A percentile compares a stretch with the other conserved stretches of the same genome.
phyloP scores from a whole-genome alignment of 1,139 yeast genomes.

The Geotrichum carabidarum region DNA sequence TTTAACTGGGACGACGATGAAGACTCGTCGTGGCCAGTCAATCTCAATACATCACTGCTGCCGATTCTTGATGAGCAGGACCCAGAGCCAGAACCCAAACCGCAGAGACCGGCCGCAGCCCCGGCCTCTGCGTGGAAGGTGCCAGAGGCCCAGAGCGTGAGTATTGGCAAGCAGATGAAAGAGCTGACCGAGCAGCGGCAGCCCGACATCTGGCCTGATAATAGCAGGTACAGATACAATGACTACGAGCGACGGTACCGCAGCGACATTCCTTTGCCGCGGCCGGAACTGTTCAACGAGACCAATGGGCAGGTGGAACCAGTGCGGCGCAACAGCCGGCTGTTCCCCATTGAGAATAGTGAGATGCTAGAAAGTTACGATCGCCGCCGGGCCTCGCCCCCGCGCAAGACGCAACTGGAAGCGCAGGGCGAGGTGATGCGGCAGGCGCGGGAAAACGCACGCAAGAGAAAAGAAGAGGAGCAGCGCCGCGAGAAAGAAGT shows the following conservation, averaged over 20 bases:
- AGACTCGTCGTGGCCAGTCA: slow-evolving; percentile 23
- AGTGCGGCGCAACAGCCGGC: background rate
- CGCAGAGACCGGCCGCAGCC: slow-evolving; percentile 20
- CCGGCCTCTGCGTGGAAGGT: slow-evolving; percentile 23
- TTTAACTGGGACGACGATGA: slow-evolving; percentile 43
- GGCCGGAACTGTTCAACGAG: slow-evolving; percentile 35
- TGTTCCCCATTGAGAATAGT: background rate
- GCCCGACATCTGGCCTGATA: slow-evolving; percentile 20
- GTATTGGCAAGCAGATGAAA: slow-evolving; percentile 31
- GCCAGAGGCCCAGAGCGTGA: slow-evolving; percentile 21
- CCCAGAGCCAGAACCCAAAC: slow-evolving; percentile 2
- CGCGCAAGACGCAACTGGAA: slow-evolving; percentile 19
- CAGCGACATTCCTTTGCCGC: slow-evolving; percentile 26
- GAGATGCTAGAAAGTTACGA: background rate
- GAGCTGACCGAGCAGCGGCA: slow-evolving; percentile 22
- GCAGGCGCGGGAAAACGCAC: slow-evolving; percentile 18
- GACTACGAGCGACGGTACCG: slow-evolving; percentile 34
- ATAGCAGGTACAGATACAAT: slow-evolving; percentile 28
- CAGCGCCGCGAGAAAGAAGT: slow-evolving; percentile 31
- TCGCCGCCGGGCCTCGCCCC: background rate
- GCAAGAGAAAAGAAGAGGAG: slow-evolving; percentile 33
- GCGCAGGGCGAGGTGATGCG: slow-evolving; percentile 37
- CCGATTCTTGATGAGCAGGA: background rate
- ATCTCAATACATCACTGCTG: background rate
- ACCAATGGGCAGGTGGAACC: slow-evolving; percentile 32